Conservation (phyloP, 371 early-diverging fungal genomes). For the Zancudomyces culisetae region DNA sequence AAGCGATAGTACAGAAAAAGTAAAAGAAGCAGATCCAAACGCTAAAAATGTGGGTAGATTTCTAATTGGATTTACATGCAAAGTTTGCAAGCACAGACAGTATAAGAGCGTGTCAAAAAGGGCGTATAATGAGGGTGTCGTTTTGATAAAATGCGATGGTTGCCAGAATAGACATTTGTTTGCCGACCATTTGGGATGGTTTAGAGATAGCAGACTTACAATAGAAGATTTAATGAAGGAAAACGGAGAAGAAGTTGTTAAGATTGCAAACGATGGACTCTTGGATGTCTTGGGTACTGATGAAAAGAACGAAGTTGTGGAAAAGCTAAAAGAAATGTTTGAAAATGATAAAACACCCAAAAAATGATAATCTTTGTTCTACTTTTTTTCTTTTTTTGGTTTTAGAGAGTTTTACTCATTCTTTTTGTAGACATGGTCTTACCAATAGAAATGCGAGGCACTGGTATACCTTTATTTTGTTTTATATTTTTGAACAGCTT, state of each 20-base stretch:
- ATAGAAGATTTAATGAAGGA: conserved; percentile 67
- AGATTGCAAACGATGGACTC: conserved; percentile 13
- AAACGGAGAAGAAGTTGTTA: conserved; percentile 50
- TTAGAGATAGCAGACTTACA: conserved; percentile 44
- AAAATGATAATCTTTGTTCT: background rate
- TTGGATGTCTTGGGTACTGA: conserved; percentile 14
- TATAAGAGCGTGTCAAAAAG: conserved; percentile 78
- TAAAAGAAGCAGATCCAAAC: no score
- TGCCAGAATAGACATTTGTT: conserved; percentile 85
- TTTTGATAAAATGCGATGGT: conserved; percentile 76
- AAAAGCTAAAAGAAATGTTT: background rate
- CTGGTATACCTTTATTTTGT: no score
- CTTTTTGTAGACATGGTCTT: no score
- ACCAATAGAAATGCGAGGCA: no score
- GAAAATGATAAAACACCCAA: background rate
- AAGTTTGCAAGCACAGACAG: conserved; percentile 65
- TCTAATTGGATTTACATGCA: conserved; percentile 85
- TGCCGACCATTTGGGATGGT: conserved; percentile 92
- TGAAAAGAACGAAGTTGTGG: background rate
- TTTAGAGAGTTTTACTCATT: no score
- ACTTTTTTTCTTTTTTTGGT: background rate
- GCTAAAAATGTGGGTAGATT: conserved; percentile 26
- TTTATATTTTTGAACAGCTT: no score
- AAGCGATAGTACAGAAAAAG: no score
- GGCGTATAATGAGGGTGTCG: conserved; percentile 79